A percentile compares a stretch with the other conserved stretches of the same genome.
phyloP scores from a whole-genome alignment of 257 asterid species.

The Solanum ossicruentum region DNA sequence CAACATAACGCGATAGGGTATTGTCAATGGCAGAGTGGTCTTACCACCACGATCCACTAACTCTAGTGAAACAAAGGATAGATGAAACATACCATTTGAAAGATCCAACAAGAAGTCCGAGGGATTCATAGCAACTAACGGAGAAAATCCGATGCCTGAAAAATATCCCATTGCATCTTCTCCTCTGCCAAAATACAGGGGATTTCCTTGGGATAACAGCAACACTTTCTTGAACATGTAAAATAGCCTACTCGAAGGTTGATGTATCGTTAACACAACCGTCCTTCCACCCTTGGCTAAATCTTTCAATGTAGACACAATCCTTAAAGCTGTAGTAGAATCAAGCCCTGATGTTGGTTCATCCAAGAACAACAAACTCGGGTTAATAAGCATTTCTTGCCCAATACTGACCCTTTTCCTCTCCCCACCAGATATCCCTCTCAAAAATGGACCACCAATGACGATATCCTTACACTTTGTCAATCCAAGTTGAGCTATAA shows the following conservation, averaged over 20 bases:
- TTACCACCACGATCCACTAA: background rate
- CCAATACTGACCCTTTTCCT: constrained; percentile 76
- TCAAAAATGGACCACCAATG: constrained; percentile 24
- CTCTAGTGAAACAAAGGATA: background rate
- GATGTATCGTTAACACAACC: constrained; percentile 68
- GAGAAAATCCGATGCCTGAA: constrained; percentile 37
- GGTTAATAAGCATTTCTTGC: constrained; percentile 77
- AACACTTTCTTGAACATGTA: constrained; percentile 73
- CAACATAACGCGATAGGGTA: background rate
- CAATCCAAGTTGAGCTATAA: constrained; percentile 49
- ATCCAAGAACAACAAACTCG: constrained; percentile 57
- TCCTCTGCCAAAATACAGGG: constrained; percentile 60
- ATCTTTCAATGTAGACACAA: constrained; percentile 48
- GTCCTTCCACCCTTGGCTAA: constrained; percentile 56
- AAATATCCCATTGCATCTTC: constrained; percentile 39
- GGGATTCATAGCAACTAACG: constrained; percentile 66
- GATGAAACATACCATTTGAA: constrained; percentile 46
- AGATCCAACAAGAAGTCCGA: constrained; percentile 77
- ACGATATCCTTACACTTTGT: constrained; percentile 37
- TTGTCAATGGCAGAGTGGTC: background rate
- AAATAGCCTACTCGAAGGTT: constrained; percentile 72
- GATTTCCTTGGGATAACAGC: constrained; percentile 52
- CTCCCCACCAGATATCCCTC: constrained; percentile 85
- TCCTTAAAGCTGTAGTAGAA: constrained; percentile 67
- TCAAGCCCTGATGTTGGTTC: constrained; percentile 89